Percentiles rank a stretch among this genome's conserved stretches.
Evolutionary conservation across 2,329 filamentous ascomycete genomes (phyloP).

Genomic region (Fusarium irregulare): DNA sequence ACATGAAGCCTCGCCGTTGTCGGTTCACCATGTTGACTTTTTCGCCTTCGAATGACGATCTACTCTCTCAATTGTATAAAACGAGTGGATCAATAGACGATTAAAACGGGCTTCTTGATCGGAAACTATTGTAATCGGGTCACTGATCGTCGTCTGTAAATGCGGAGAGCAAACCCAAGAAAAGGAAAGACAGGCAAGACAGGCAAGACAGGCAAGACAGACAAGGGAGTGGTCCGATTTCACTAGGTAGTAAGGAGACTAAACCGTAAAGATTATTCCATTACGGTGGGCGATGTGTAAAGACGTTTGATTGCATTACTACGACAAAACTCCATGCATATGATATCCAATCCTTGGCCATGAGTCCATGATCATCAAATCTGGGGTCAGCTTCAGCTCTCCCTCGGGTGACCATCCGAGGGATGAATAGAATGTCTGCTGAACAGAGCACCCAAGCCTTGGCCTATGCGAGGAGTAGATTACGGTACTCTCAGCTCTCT

Average conservation of each 20-base stretch:
- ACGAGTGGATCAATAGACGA: conserved; percentile 1
- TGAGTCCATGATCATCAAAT: neutral
- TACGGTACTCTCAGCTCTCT: neutral
- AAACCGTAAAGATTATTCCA: conserved; percentile 26
- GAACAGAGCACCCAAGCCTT: conserved; percentile 5
- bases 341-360: neutral
- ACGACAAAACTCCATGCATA: conserved; percentile 14
- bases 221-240: conserved; percentile 8
- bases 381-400: conserved; percentile 26
- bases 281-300: conserved; percentile 39
- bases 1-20: conserved; percentile 3
- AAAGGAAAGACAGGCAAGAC: neutral
- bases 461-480: conserved; percentile 4
- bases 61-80: neutral
- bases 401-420: conserved; percentile 3
- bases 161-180: conserved; percentile 28
- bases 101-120: conserved; percentile 26
- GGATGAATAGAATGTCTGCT: neutral
- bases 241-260: neutral
- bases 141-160: conserved; percentile 24
- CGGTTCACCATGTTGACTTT: neutral
- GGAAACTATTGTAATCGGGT: conserved; percentile 14
- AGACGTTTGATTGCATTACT: conserved; percentile 36
- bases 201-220: neutral
- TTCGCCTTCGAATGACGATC: conserved; percentile 11